Base-by-base conservation (phyloP, 345 rosid species). In the Adansonia digitata region DNA sequence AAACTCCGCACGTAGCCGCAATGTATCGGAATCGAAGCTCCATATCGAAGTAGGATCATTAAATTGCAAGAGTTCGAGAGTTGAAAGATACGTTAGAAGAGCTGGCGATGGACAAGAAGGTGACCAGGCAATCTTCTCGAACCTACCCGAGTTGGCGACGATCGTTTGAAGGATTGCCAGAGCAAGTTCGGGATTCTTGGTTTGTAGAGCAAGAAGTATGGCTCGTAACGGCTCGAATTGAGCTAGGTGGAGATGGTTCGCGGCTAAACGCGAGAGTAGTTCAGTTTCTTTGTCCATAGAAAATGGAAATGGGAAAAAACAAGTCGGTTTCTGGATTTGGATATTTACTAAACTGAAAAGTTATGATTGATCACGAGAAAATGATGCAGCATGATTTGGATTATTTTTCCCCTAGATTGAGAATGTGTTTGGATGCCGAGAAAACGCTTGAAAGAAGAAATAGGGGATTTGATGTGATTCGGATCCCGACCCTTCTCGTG, bases 211-310 rank as follows among this genome's bases (percentile, higher is more conserved):
- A 34, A 85, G 86, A n/a, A 94, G 85, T 57, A 86, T 81, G 56
- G 98, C 98, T 27, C 97, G 88, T 24, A 94, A 77, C 18, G 98
- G 92, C 91, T 94, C 98, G 88, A 91, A 91, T 53, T 94, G 98
- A 42, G 93, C 94, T 20, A 94, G 84, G 79, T 88, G 83, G 67
- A 94, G 97, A 79, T 94, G 94, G 83, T 94, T 94, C 66, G 94
- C 93, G 42, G 94, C 95, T 18, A 94, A 86, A 79, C 94, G 94
- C 22, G 86, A 86, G 31, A 94, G 95, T 59, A 94, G 86, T 76
- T 90, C 91, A 40, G 95, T 86, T 78, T 92, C 98, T 61, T 77
- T 83, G 83, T 91, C 97, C 98, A 91, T 92, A 70, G 39, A 34
- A 51, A 35, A 17, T 17, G 3, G 26, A 9, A 18, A 45, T 34